Base-by-base conservation (phyloP, 2,329 filamentous ascomycete genomes). In the Pseudofabraea citricarpa region DNA sequence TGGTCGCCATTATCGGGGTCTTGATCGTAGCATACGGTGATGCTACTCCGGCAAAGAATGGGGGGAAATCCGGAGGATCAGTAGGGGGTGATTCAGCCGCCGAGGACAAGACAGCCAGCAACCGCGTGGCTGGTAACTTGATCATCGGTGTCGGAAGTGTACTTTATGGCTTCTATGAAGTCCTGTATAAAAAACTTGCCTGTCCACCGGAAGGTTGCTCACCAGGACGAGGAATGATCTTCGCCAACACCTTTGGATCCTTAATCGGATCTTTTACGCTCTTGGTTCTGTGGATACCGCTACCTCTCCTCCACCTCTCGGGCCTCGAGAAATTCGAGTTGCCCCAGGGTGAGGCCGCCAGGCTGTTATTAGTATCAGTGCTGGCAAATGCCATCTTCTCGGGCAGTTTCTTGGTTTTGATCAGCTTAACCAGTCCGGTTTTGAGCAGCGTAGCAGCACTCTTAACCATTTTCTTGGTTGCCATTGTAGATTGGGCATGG, bases 11-110 rank as follows among this genome's bases (percentile, higher is more conserved):
- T 48, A 68, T 81, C 0, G 93, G 93, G 38, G 93, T 98, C 15
- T 74, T 98, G 26, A 76, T 97, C n/a, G 90, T 98, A 18, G 93
- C 91, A 3, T 97, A 98, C 59, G 93, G 91, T 27, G 91, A 94
- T 63, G 71, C 75, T 9, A 74, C 70, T 19, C 63, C 66, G 2
- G 59, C 64, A 8, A 77, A 77, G 54, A 72, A 79, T 51, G 75
- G 74, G 33, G 69, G 62, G 44, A 74, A 78, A 47, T 77, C 74
- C 6, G 72, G 72, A 15, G 74, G 75, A 10, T 73, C 76, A 13
- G 65, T 71, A 10, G 75, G 74, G 42, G 67, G 66, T 29, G 63
- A 64, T 8, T 22, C 35, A 4, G 9, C 19, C 12, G 51, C 52
- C 15, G 57, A 58, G 47, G 67, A 68, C 4, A 60, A 70, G n/a